Evolutionary conservation across 2,329 filamentous ascomycete species (phyloP).

Genomic region (Cyphellophora europaea): DNA sequence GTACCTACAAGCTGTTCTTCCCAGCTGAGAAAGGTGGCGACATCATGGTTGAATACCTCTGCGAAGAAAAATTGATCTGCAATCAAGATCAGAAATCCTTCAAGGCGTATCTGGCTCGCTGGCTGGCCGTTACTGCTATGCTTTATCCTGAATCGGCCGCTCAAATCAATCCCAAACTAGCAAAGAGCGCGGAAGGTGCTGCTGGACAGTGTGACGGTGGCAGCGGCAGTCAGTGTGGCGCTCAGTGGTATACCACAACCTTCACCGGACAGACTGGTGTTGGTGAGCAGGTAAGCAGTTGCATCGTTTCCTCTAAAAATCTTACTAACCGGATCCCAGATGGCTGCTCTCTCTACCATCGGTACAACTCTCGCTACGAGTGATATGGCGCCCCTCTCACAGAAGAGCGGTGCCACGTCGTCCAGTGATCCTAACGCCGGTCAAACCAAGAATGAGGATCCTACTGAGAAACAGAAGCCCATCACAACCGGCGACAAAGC

Average conservation of each 20-base stretch:
- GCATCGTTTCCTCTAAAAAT: background rate
- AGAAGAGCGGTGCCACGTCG: conserved; percentile 48
- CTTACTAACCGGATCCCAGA: conserved; percentile 23
- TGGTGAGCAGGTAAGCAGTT: conserved; percentile 28
- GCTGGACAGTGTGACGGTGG: conserved; percentile 45
- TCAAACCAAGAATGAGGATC: conserved; percentile 6
- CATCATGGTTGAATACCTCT: conserved; percentile 51
- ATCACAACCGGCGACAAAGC: conserved; percentile 27
- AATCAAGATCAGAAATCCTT: conserved; percentile 55
- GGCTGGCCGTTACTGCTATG: conserved; percentile 47
- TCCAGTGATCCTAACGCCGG: conserved; percentile 28
- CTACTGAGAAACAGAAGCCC: conserved; percentile 1
- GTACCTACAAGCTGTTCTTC: conserved; percentile 42
- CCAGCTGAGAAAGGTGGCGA: conserved; percentile 35
- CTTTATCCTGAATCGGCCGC: conserved; percentile 47
- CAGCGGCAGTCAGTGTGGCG: conserved; percentile 35
- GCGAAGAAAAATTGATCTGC: conserved; percentile 45
- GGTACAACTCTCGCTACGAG: conserved; percentile 47
- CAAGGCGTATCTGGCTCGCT: conserved; percentile 56
- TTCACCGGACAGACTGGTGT: conserved; percentile 29
- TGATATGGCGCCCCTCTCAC: conserved; percentile 40
- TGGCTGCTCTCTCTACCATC: conserved; percentile 56
- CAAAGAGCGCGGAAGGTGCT: conserved; percentile 43
- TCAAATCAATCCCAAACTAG: conserved; percentile 41
- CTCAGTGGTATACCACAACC: conserved; percentile 30